These are phyloP conservation scores for Xylariaceae sp. DNA, from an alignment of 2,329 filamentous ascomycete species.

Conservation along the genomic window DNA sequence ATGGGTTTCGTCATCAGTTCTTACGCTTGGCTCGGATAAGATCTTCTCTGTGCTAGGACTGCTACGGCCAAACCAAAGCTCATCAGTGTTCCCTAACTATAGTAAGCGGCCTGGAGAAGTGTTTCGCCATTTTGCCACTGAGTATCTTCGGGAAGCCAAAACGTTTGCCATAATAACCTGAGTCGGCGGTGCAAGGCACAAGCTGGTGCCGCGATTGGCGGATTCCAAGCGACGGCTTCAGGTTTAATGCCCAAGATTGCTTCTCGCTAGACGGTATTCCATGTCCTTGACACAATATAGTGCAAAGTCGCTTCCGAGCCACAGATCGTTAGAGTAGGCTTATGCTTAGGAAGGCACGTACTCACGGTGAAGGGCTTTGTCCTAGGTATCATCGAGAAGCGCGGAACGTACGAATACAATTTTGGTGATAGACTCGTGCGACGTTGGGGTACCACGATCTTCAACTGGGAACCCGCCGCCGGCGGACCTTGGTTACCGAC, in stretches of 20 bases:
- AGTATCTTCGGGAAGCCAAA: neutral
- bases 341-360: neutral
- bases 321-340: neutral
- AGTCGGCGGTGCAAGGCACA: neutral
- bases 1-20: conserved; percentile 1
- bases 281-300: neutral
- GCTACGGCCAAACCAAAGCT: neutral
- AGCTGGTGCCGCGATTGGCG: conserved; percentile 5
- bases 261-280: conserved; percentile 1
- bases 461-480: neutral
- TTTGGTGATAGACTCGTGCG: neutral
- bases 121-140: conserved; percentile 1
- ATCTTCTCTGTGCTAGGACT: conserved; percentile 3
- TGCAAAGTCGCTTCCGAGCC: neutral
- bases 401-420: neutral
- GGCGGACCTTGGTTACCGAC: conserved; percentile 3
- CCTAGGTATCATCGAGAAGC: neutral
- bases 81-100: neutral
- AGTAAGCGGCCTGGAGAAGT: conserved; percentile 1
- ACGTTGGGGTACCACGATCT: neutral
- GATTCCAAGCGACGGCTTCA: conserved; percentile 1
- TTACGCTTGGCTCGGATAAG: conserved; percentile 1
- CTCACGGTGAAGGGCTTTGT: conserved; percentile 3
- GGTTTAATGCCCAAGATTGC: neutral
- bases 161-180: neutral